These are phyloP conservation scores for Trametes pubescens DNA, from an alignment of 1,284 basidiomycete genomes.

Conservation along the genomic window DNA sequence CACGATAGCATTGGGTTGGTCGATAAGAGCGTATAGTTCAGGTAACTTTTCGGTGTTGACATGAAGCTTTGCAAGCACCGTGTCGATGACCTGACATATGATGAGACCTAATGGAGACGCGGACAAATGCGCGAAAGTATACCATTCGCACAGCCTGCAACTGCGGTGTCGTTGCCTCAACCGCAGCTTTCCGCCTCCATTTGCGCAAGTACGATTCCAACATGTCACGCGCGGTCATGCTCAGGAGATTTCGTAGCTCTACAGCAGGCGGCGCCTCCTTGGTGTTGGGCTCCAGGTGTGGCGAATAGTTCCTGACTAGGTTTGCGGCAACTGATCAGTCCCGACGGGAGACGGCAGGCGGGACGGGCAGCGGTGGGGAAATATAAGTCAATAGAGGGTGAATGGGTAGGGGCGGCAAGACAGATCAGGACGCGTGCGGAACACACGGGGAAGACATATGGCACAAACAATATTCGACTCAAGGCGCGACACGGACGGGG, in stretches of 20 bases:
- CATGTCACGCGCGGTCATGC: constrained; percentile 71
- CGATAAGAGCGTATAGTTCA: constrained; percentile 70
- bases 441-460: constrained; percentile 22
- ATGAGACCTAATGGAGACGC: constrained; percentile 8
- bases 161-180: constrained; percentile 29
- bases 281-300: constrained; percentile 79
- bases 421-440: constrained; percentile 25
- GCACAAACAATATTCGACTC: constrained; percentile 33
- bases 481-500: constrained; percentile 26
- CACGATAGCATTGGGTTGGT: constrained; percentile 64
- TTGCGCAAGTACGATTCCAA: constrained; percentile 68
- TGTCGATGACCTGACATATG: constrained; percentile 76
- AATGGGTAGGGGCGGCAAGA: constrained; percentile 30
- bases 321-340: constrained; percentile 85
- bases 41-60: constrained; percentile 64
- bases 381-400: constrained; percentile 39
- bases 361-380: constrained; percentile 32
- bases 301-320: constrained; percentile 91
- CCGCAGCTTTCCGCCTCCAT: constrained; percentile 45
- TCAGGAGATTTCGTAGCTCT: constrained; percentile 68
- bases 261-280: constrained; percentile 70
- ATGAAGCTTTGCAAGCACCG: constrained; percentile 80
- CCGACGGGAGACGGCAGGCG: constrained; percentile 45
- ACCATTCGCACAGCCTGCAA: constrained; percentile 33
- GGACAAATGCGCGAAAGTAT: constrained; percentile 27